These are phyloP conservation scores for Lagerstroemia speciosa DNA, from an alignment of 345 rosid genomes.

Conservation along the genomic window DNA sequence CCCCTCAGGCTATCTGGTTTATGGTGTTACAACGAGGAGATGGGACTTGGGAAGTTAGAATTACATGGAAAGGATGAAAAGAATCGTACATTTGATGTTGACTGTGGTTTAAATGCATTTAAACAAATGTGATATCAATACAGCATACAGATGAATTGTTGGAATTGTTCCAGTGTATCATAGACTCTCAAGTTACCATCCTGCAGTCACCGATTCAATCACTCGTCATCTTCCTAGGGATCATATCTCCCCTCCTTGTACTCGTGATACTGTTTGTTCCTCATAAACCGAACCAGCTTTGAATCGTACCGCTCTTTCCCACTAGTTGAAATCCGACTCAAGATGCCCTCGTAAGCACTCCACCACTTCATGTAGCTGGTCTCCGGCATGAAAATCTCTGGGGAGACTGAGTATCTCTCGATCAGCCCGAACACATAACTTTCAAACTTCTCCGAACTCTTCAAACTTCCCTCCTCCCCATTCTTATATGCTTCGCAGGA, in stretches of 20 bases:
- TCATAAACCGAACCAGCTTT: slow-evolving; percentile 33
- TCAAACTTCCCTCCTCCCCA: slow-evolving; percentile 10
- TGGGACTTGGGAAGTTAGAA: not conserved
- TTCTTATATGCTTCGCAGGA: slow-evolving; percentile 13
- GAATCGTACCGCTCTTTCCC: slow-evolving; percentile 7
- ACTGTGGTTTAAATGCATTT: not conserved
- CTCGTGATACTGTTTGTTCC: slow-evolving; percentile 7
- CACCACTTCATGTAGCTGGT: slow-evolving; percentile 80
- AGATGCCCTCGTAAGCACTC: too few species aligned
- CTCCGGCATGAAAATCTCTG: slow-evolving; percentile 47
- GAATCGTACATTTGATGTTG: not conserved
- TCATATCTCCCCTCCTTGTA: slow-evolving; percentile 12
- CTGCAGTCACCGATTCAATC: not conserved
- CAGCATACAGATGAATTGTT: not conserved
- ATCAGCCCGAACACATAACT: slow-evolving; percentile 30
- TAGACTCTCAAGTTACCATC: not conserved
- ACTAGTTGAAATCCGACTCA: slow-evolving; percentile 5
- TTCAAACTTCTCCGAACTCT: slow-evolving; percentile 27
- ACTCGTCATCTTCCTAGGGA: not conserved
- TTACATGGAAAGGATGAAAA: not conserved
- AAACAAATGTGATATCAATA: not conserved
- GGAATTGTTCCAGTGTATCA: not conserved
- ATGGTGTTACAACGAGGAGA: not conserved
- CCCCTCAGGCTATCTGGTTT: not conserved
- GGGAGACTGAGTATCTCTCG: slow-evolving; percentile 34